Evolutionary conservation across 1,284 basidiomycete species (phyloP), one percentile per base, ranked within the genome.

Genomic region (Neonothopanus nambi): DNA sequence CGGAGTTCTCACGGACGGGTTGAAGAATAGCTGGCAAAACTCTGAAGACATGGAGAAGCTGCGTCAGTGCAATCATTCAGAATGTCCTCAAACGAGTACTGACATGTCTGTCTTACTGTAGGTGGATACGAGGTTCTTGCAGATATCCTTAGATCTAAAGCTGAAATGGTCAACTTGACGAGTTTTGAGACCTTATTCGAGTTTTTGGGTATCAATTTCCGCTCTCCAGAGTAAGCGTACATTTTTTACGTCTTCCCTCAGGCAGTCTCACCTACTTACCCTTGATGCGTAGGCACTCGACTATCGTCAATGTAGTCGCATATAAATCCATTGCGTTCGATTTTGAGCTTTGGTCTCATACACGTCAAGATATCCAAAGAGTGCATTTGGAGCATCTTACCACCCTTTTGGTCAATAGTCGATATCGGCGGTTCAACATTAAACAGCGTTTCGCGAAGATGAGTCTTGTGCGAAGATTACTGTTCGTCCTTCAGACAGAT

Each of bases 31-130:
- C 62, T 98, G 95, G 95, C 83, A 91, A 63, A 93, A 91, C 62
- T 93, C 90, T 38, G 93, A 95, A 63, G 93, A 95, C 63, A 93
- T 94, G 86, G 93, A 95, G 65, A 75, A 85, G 33, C 72, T 94
- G 42, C 83, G 91, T 90, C 63, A 65, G 85, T 75, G 11, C 44
- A 35, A 56, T 26, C 39, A 38, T 20, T 36, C 39, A 21, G 37
- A 18, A 17, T 51, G 12, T n/a, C 45, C 43, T 11, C 48, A 48
- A 39, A 23, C 42, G 28, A 3, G 11, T n/a, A 11, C 23, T 43
- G 11, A 24, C 12, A 39, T 5, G 15, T 20, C 41, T 42, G 2
- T 17, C 43, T 17, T 28, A 13, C 6, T 24, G 51, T 40, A 94
- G 92, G 85, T 54, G 92, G 93, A 11, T 98, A 95, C 63, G 94